Percentiles rank a stretch among this genome's conserved stretches.
Conservation (phyloP, 495 filamentous ascomycete genomes). For the Jackrogersella minutella region DNA sequence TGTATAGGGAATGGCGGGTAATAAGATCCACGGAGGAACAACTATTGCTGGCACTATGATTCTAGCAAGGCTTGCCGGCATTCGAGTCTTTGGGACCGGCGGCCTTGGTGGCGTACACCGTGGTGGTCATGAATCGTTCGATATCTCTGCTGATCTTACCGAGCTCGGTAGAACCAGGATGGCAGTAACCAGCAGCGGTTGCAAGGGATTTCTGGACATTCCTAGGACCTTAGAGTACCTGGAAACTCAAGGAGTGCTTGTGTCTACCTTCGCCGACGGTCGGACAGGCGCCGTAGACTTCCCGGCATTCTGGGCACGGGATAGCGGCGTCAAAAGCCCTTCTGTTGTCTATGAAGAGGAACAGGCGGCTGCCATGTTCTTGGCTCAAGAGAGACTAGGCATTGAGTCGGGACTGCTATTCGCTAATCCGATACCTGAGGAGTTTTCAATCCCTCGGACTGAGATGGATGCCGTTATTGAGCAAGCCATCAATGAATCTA, state of each 20-base stretch:
- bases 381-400: conserved; percentile 64
- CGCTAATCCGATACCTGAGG: conserved; percentile 83
- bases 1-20: conserved; percentile 66
- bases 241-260: conserved; percentile 89
- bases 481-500: conserved; percentile 75
- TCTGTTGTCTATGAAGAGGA: conserved; percentile 72
- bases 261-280: conserved; percentile 88
- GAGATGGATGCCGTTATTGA: conserved; percentile 80
- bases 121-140: conserved; percentile 84
- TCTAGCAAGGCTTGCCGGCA: conserved; percentile 85
- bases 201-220: conserved; percentile 95
- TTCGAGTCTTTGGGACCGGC: conserved; percentile 90
- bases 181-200: conserved; percentile 86
- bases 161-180: conserved; percentile 93
- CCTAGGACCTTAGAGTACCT: conserved; percentile 90
- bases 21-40: conserved; percentile 82
- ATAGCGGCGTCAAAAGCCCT: conserved; percentile 84
- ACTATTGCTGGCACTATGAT: conserved; percentile 94
- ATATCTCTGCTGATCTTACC: conserved; percentile 93
- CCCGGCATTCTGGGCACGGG: conserved; percentile 87
- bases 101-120: conserved; percentile 91
- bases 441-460: conserved; percentile 70
- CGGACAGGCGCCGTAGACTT: conserved; percentile 72
- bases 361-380: conserved; percentile 85
- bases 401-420: conserved; percentile 80